Evolutionary conservation across 345 rosid genomes (phyloP), one percentile per base, ranked within the genome.

Genomic region (Excoecaria cochinchinensis): DNA sequence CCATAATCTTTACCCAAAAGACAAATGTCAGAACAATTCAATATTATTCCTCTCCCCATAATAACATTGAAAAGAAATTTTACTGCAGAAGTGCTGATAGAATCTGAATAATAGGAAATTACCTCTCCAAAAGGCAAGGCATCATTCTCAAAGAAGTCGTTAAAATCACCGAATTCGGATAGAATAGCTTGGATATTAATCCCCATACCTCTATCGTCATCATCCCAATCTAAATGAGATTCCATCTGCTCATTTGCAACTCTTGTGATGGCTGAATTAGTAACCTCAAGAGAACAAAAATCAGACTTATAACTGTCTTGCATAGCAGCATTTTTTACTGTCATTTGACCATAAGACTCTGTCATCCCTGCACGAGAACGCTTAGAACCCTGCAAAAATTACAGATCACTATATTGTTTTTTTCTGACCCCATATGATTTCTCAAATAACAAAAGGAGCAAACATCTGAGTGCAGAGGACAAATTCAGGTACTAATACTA

Each of bases 41-140:
- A 69, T 38, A 67, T 51, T 31, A 3, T 17, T 73, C 15, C 61
- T 48, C 62, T 19, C 69, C 16, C 17, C 12, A 6, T 15, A 38
- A 4, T 5, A 72, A 48, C 47, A 3, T 14, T 46, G 7, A 40
- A 42, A 36, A 31, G 10, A 19, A 17, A 55, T 56, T 74, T 36
- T 19, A 17, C 59, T 74, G 59, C 70, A 70, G 24, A n/a, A 44
- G 39, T 61, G 47, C n/a, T 10, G 22, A 31, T 36, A 58, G 48
- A 61, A 69, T 51, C 67, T 17, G 56, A 62, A 71, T 59, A 57
- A 67, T 21, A 74, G 36, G 72, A 74, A 71, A 73, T 81, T 90
- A 95, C 99, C 97, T 95, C 99, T 84, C 99, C 99, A 75, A 95
- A 95, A 83, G 98, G 98, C 76, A 95, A 81, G 48, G 78, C 90